phyloP scores from a whole-genome alignment of 805 yeast species.

The Cyberlindnera saturnus region DNA sequence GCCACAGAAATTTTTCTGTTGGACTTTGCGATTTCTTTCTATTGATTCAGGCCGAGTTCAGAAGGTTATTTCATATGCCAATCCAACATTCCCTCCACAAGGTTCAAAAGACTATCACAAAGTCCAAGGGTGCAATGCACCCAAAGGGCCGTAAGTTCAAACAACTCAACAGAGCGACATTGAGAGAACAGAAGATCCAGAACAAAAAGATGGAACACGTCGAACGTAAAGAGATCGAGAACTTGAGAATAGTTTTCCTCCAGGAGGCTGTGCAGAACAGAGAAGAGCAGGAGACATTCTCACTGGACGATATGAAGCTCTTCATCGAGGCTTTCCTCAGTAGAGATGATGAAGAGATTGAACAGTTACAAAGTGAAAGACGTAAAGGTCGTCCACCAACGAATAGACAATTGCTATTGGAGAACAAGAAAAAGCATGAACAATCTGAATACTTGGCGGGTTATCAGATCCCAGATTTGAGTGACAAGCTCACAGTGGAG shows the following conservation, averaged over 20 bases:
- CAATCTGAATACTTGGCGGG: slow-evolving; percentile 62
- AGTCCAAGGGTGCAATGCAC: slow-evolving; percentile 57
- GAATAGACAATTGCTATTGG: slow-evolving; percentile 60
- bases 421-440: slow-evolving; percentile 58
- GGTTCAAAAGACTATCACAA: slow-evolving; percentile 53
- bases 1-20: neutral
- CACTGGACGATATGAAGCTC: slow-evolving; percentile 51
- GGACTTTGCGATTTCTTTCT: neutral
- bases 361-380: slow-evolving; percentile 52
- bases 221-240: slow-evolving; percentile 55
- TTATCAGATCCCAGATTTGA: slow-evolving; percentile 63
- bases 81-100: slow-evolving; percentile 60
- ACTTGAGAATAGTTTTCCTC: slow-evolving; percentile 50
- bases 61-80: slow-evolving; percentile 38
- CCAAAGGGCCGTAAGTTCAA: slow-evolving; percentile 87
- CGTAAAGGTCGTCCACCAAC: slow-evolving; percentile 86
- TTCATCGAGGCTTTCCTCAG: slow-evolving; percentile 57
- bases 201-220: slow-evolving; percentile 50
- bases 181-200: slow-evolving; percentile 69
- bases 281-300: slow-evolving; percentile 36
- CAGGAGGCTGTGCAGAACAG: slow-evolving; percentile 49
- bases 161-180: slow-evolving; percentile 77
- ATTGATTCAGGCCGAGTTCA: neutral
- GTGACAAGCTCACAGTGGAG: slow-evolving; percentile 52
- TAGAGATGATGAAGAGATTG: slow-evolving; percentile 73